These are phyloP conservation scores for Xylariaceae sp. DNA, from an alignment of 2,329 filamentous ascomycete genomes.

Conservation along the genomic window DNA sequence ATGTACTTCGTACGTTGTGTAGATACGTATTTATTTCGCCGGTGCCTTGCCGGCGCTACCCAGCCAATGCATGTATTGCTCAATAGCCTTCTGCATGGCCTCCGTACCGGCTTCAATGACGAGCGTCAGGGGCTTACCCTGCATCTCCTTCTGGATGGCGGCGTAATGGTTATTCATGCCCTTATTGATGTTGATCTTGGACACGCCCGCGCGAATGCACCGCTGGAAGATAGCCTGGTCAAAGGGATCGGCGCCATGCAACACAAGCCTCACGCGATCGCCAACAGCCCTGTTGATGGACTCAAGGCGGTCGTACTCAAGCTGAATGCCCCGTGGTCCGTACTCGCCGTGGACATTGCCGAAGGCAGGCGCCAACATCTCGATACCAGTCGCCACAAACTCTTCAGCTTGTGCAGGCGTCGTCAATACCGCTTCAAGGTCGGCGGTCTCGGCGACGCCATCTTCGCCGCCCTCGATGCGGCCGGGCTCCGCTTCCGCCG, in stretches of 20 bases:
- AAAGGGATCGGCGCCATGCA: conserved; percentile 49
- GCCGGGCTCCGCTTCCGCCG: conserved; percentile 67
- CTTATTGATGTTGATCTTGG: conserved; percentile 51
- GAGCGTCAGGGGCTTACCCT: conserved; percentile 43
- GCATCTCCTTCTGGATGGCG: conserved; percentile 42
- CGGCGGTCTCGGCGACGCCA: conserved; percentile 54
- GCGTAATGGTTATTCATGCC: conserved; percentile 48
- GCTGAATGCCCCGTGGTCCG: conserved; percentile 43
- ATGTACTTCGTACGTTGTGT: neutral
- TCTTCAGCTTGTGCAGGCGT: conserved; percentile 61
- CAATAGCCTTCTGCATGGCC: conserved; percentile 46
- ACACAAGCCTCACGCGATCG: conserved; percentile 43
- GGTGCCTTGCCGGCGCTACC: conserved; percentile 44
- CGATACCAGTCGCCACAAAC: conserved; percentile 62
- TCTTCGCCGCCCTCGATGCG: conserved; percentile 65
- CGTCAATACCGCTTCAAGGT: conserved; percentile 48
- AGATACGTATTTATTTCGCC: conserved; percentile 1
- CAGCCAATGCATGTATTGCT: conserved; percentile 44
- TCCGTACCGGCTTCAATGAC: conserved; percentile 46
- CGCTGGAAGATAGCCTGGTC: conserved; percentile 41
- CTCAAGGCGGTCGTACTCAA: conserved; percentile 35
- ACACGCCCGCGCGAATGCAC: conserved; percentile 44
- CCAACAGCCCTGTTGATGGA: conserved; percentile 41
- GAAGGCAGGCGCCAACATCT: conserved; percentile 65
- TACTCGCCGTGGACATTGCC: conserved; percentile 68